A percentile compares a stretch with the other conserved stretches of the same genome.
phyloP scores from a whole-genome alignment of 768 basidiomycete species.

The Trichaptum fuscoviolaceum region DNA sequence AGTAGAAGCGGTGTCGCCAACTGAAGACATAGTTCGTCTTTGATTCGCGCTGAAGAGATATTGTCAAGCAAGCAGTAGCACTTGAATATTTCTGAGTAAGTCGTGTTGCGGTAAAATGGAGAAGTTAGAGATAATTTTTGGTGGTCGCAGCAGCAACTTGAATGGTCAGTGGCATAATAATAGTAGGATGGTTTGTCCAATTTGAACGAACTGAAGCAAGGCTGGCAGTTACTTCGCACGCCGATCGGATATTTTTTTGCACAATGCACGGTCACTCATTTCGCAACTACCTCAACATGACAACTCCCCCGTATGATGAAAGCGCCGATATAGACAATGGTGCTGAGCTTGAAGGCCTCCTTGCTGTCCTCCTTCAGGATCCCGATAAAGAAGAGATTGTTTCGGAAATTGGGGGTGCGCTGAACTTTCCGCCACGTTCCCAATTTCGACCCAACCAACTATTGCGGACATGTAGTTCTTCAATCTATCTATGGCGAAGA shows the following conservation, averaged over 20 bases:
- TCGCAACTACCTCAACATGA: not conserved
- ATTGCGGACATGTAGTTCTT: constrained; percentile 42
- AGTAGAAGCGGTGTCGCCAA: not conserved
- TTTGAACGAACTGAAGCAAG: no score
- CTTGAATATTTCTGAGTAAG: not conserved
- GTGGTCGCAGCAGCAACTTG: not conserved
- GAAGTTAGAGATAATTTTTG: not conserved
- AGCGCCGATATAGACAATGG: not conserved
- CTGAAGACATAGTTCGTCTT: not conserved
- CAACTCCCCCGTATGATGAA: not conserved
- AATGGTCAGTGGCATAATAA: no score
- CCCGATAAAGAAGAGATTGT: constrained; percentile 39
- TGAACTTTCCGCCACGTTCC: constrained; percentile 10
- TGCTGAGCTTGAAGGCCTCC: constrained; percentile 20
- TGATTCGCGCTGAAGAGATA: not conserved
- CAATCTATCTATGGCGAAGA: constrained; percentile 78
- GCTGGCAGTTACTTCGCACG: not conserved
- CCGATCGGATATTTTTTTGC: not conserved
- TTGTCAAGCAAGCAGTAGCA: not conserved
- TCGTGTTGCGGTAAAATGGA: not conserved
- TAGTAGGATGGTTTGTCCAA: no score
- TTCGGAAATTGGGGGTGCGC: constrained; percentile 41
- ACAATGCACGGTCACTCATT: not conserved
- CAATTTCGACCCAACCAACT: constrained; percentile 11
- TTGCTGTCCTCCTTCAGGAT: constrained; percentile 26